Base-by-base conservation (phyloP, 768 basidiomycete genomes). In the Aureoboletus auriporus region DNA sequence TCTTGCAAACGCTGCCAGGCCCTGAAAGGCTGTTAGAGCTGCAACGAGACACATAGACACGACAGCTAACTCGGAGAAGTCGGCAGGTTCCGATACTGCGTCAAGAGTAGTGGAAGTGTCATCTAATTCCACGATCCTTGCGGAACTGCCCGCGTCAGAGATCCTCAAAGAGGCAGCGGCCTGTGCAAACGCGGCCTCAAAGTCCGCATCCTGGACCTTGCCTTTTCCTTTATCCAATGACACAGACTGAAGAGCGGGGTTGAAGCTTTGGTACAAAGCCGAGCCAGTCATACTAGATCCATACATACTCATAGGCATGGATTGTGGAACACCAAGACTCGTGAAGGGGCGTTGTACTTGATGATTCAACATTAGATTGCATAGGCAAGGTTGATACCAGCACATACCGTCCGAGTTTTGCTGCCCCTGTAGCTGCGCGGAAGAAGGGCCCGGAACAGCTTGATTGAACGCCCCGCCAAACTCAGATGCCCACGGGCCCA, bases 171-270 rank as follows among this genome's bases (percentile, higher is more conserved):
- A 79, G n/a, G 78, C 79, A 6, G 73, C 71, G 3, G 77, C 71
- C 56, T 86, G 78, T 10, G 82, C 84, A 67, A 92, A 91, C 9
- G 89, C 89, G n/a, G 84, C 84, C 55, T 92, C 89, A 49, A 91
- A 89, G 64, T 89, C 89, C 5, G 78, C 79, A 44, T 90, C 86
- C 47, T 78, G 75, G 14, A 74, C 80, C 62, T 91, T 93, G 2
- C 86, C 89, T 63, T 95, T 97, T 12, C 83, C 87, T 57, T 83
- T 81, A 42, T 69, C 62, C 20, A 52, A 52, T 44, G 58, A 47
- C 45, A 58, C 38, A 51, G 56, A 39, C 29, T 58, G 56, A 53
- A 51, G 47, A 42, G 60, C 44, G 44, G 59, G 53, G 44, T 57
- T 62, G 50, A 62, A 53, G 29, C 39, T 36, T 48, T 73, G 71